Percentiles rank a stretch among this genome's conserved stretches.
Evolutionary conservation across 2,329 filamentous ascomycete species (phyloP).

Genomic region (Macrophomina tecta): DNA sequence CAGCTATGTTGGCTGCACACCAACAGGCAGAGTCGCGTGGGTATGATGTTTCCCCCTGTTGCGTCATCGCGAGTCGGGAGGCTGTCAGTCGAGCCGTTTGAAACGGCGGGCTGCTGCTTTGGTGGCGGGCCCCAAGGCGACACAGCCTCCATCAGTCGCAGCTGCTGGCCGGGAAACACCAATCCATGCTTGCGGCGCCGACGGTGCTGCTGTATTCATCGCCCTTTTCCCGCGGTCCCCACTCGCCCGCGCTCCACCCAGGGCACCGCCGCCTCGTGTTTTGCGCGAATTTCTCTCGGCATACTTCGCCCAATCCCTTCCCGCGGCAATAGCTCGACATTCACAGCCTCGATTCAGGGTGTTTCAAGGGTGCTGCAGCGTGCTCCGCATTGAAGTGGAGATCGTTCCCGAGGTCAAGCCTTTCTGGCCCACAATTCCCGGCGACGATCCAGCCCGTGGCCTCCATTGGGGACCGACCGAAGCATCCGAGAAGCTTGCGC

Average conservation of each 20-base stretch:
- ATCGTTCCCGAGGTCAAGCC: constrained; percentile 18
- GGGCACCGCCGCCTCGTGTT: constrained; percentile 7
- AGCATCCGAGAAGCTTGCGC: constrained; percentile 1
- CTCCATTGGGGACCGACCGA: background rate
- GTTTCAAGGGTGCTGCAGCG: background rate
- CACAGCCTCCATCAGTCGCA: background rate
- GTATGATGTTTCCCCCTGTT: background rate
- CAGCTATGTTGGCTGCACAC: background rate
- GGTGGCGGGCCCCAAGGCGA: background rate
- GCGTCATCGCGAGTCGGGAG: background rate
- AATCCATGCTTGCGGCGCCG: background rate
- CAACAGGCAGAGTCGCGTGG: background rate
- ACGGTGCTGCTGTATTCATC: background rate
- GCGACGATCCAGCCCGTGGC: background rate
- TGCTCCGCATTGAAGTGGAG: background rate
- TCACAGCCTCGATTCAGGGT: background rate
- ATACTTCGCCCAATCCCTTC: background rate
- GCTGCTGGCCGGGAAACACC: background rate
- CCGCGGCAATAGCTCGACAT: background rate
- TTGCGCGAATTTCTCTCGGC: constrained; percentile 23
- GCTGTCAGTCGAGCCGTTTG: background rate
- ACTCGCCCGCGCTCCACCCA: background rate
- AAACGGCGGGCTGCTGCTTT: background rate
- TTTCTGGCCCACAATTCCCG: background rate
- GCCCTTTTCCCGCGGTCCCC: background rate